These are phyloP conservation scores for Pholiota microspora DNA, from an alignment of 768 basidiomycete genomes.

Conservation along the genomic window DNA sequence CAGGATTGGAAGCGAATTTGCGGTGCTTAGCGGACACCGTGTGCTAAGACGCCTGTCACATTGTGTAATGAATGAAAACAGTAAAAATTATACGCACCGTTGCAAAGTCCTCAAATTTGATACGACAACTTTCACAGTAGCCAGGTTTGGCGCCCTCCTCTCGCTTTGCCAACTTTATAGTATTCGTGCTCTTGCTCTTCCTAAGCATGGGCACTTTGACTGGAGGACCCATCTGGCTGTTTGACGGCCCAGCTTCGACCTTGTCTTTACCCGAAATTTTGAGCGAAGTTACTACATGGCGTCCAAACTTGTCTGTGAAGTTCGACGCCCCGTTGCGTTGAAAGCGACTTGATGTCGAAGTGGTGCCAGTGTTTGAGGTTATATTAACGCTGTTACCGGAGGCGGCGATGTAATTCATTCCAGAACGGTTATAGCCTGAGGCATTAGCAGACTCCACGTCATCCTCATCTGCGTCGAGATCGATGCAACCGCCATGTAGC, in stretches of 20 bases:
- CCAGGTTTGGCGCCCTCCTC: conserved; percentile 91
- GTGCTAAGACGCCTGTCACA: conserved; percentile 50
- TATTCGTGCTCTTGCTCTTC: conserved; percentile 83
- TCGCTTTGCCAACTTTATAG: conserved; percentile 68
- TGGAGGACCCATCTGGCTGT: conserved; percentile 68
- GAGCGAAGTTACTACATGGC: conserved; percentile 68
- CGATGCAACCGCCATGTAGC: conserved; percentile 27
- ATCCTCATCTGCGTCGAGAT: conserved; percentile 38
- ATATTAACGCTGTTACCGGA: conserved; percentile 94
- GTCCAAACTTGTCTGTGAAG: conserved; percentile 55
- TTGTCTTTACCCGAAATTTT: conserved; percentile 35
- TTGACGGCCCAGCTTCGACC: conserved; percentile 21
- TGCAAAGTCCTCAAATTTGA: conserved; percentile 87
- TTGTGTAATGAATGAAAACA: conserved; percentile 3
- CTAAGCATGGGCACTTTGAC: conserved; percentile 52
- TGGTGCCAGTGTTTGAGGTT: conserved; percentile 88
- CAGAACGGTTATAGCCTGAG: conserved; percentile 67
- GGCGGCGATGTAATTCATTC: conserved; percentile 74
- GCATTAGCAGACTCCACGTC: conserved; percentile 58
- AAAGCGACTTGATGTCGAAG: conserved; percentile 55
- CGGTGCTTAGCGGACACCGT: conserved; percentile 69
- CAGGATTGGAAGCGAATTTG: conserved; percentile 74
- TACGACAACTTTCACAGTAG: conserved; percentile 95
- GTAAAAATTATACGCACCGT: conserved; percentile 46
- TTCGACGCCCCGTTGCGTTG: conserved; percentile 49